A percentile compares a stretch with the other conserved stretches of the same genome.
phyloP scores from a whole-genome alignment of 2,329 filamentous ascomycete genomes.

The Fusarium penzigii region DNA sequence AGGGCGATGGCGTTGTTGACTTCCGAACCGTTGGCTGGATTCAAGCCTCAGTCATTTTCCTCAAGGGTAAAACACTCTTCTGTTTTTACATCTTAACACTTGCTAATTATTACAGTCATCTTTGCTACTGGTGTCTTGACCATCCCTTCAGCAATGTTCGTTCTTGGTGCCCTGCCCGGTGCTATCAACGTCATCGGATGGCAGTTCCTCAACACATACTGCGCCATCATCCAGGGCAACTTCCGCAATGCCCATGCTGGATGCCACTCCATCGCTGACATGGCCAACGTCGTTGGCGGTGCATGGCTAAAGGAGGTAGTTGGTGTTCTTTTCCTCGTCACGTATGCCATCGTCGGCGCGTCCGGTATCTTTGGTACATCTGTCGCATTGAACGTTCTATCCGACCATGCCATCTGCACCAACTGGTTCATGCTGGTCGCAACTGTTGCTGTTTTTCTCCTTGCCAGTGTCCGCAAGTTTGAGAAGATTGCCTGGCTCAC shows the following conservation, averaged over 20 bases:
- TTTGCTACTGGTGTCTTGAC: slow-evolving; percentile 46
- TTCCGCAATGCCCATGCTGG: slow-evolving; percentile 41
- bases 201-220: slow-evolving; percentile 42
- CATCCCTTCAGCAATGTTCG: slow-evolving; percentile 44
- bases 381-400: slow-evolving; percentile 53
- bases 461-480: slow-evolving; percentile 57
- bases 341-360: slow-evolving; percentile 56
- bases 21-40: slow-evolving; percentile 51
- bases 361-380: slow-evolving; percentile 61
- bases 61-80: slow-evolving; percentile 36
- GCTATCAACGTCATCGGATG: slow-evolving; percentile 45
- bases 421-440: slow-evolving; percentile 57
- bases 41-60: slow-evolving; percentile 48
- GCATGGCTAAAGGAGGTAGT: slow-evolving; percentile 51
- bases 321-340: slow-evolving; percentile 57
- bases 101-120: slow-evolving; percentile 32
- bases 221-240: slow-evolving; percentile 41
- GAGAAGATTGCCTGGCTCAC: slow-evolving; percentile 63
- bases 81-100: too few relatives aligned
- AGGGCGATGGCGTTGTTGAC: slow-evolving; percentile 42
- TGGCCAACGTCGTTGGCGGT: slow-evolving; percentile 59
- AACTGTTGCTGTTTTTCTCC: slow-evolving; percentile 47
- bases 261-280: slow-evolving; percentile 41
- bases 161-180: slow-evolving; percentile 44
- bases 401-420: slow-evolving; percentile 56